Evolutionary conservation across 257 asterid species (phyloP).

Genomic region (Solanum bulbocastanum): DNA sequence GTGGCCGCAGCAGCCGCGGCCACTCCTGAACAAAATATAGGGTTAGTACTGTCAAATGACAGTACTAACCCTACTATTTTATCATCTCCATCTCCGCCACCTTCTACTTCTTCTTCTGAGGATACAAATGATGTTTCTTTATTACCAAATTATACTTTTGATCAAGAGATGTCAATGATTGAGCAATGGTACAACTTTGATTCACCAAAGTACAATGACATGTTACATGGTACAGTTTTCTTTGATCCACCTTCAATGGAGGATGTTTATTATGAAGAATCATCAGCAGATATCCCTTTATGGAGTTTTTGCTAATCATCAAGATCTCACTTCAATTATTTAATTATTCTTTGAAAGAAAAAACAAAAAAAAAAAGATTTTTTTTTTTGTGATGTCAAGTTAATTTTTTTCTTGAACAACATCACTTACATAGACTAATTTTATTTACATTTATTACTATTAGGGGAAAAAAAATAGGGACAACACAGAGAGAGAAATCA

Average conservation of each 20-base stretch:
- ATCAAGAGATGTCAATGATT: not conserved
- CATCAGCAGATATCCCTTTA: conserved; percentile 38
- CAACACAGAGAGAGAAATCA: not conserved
- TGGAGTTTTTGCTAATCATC: conserved; percentile 68
- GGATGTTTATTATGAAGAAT: conserved; percentile 32
- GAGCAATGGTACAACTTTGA: conserved; percentile 64
- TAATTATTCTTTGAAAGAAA: not conserved
- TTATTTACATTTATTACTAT: not conserved
- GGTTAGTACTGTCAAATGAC: not conserved
- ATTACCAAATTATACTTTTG: not conserved
- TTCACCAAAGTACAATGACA: conserved; percentile 57
- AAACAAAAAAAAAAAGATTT: not conserved
- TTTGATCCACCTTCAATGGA: conserved; percentile 36
- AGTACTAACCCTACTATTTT: not conserved
- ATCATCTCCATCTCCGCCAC: not conserved
- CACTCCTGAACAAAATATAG: conserved; percentile 2
- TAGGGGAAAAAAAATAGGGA: not conserved
- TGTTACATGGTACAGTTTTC: conserved; percentile 41
- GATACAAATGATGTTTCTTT: not conserved
- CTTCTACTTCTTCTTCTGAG: conserved; percentile 12
- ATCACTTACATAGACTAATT: conserved; percentile 27
- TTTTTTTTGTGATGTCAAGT: conserved; percentile 32
- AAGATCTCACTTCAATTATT: not conserved
- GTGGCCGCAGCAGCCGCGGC: conserved; percentile 48
- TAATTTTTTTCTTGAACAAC: conserved; percentile 28